Evolutionary conservation across 176 grass and related monocot genomes (phyloP).

Genomic region (sorghum (Sorghum bicolor)): Sorghum_bicolor_NCBIv3 NC_012870.2:65955001-65955500

Average conservation of each 20-base stretch:
- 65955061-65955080: conserved; percentile 83
- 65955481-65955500: conserved; percentile 10
- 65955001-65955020: conserved; percentile 38
- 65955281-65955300: not conserved
- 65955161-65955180: conserved; percentile 10
- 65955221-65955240: conserved; percentile 9
- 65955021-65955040: conserved; percentile 69
- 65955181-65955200: not conserved
- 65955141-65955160: conserved; percentile 84
- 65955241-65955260: conserved; percentile 5
- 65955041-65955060: conserved; percentile 82
- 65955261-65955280: not conserved
- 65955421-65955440: conserved; percentile 9
- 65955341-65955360: conserved; percentile 3
- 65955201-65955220: conserved; percentile 11
- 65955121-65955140: conserved; percentile 73
- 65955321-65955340: conserved; percentile 11
- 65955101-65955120: conserved; percentile 45
- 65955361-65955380: conserved; percentile 21
- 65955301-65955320: not conserved
- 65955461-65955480: not conserved
- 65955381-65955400: not conserved
- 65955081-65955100: conserved; percentile 67
- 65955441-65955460: not conserved
- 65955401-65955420: conserved; percentile 11